Base-by-base conservation (phyloP, 164 flowering plant genomes). In the Aristolochia fimbriata region DNA sequence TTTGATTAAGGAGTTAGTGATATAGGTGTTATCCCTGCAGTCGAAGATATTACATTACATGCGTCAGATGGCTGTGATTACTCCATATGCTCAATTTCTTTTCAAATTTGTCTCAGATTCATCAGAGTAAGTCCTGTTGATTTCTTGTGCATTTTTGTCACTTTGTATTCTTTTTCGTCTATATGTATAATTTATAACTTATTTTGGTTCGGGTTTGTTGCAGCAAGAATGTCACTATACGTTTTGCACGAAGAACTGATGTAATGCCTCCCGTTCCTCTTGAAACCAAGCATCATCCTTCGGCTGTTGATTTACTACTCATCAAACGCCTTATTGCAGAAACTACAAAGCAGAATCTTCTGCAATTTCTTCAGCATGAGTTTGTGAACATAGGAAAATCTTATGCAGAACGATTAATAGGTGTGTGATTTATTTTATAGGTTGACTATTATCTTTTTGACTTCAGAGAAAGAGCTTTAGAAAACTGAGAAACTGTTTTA, bases 21-120 rank as follows among this genome's bases (percentile, higher is more conserved):
- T 17, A 30, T 27, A 30, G 27, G 27, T 56, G 45, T 15, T 16
- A 49, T 20, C 45, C 15, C 45, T 80, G 76, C 86, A 93, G 97
- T 93, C 99, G 51, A 93, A 93, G 73, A 93, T 93, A 67, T 74
- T 90, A 76, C 99, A 93, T 62, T 93, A 90, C 69, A 86, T 93
- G 96, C 94, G 99, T 66, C 99, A 93, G 73, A 90, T 93, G 94
- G 99, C 97, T 61, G 99, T 93, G 61, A 93, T 93, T 45, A 90
- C 99, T 48, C 99, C 97, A 30, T 93, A 93, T 80, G 94, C 97
- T 0, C 88, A 93, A 64, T 90, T 93, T 74, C 82, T 86, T 55
- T 93, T 93, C 60, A 87, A 68, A 71, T 90, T 83, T 78, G 63
- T 83, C 27, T 81, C 95, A 22, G 96, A 90, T 56, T 53, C 77